Evolutionary conservation across 129 eudicot species (phyloP).

Genomic region (Escallonia rubra): DNA sequence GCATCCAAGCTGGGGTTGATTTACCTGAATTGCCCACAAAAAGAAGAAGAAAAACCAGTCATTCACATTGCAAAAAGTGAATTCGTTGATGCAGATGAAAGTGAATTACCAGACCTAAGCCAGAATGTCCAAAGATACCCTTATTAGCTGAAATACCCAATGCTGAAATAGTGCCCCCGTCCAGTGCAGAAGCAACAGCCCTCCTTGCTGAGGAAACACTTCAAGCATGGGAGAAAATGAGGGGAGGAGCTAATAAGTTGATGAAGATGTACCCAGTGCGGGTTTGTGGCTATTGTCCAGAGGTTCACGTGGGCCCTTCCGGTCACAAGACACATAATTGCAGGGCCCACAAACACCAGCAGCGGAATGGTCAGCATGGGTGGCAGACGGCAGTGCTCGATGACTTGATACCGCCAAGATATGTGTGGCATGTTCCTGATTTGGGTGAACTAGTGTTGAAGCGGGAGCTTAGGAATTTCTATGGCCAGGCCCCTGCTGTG

Average conservation of each 20-base stretch:
- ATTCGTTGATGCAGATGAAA: slow-evolving; percentile 92
- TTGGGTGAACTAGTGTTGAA: slow-evolving; percentile 50
- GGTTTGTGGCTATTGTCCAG: slow-evolving; percentile 96
- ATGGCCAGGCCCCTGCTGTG: too few relatives aligned
- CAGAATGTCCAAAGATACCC: slow-evolving; percentile 39
- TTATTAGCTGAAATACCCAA: slow-evolving; percentile 50
- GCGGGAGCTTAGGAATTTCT: too few relatives aligned
- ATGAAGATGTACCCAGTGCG: slow-evolving; percentile 93
- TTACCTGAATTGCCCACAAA: slow-evolving; percentile 80
- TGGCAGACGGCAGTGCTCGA: slow-evolving; percentile 93
- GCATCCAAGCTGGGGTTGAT: slow-evolving; percentile 97
- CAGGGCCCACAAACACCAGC: slow-evolving; percentile 98
- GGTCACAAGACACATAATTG: slow-evolving; percentile 98
- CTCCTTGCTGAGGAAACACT: slow-evolving; percentile 87
- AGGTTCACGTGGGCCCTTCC: slow-evolving; percentile 76
- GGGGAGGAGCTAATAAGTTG: slow-evolving; percentile 67
- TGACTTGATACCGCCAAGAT: slow-evolving; percentile 88
- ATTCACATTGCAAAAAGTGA: slow-evolving; percentile 71
- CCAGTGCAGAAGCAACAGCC: slow-evolving; percentile 36
- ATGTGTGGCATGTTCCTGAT: slow-evolving; percentile 96
- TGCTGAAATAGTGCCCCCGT: slow-evolving; percentile 42
- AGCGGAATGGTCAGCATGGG: slow-evolving; percentile 96
- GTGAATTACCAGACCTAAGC: slow-evolving; percentile 73
- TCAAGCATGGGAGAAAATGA: slow-evolving; percentile 87
- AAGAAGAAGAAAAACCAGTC: slow-evolving; percentile 81